These are phyloP conservation scores for Diaporthe aspalathi DNA, from an alignment of 2,329 filamentous ascomycete species.

Conservation along the genomic window DNA sequence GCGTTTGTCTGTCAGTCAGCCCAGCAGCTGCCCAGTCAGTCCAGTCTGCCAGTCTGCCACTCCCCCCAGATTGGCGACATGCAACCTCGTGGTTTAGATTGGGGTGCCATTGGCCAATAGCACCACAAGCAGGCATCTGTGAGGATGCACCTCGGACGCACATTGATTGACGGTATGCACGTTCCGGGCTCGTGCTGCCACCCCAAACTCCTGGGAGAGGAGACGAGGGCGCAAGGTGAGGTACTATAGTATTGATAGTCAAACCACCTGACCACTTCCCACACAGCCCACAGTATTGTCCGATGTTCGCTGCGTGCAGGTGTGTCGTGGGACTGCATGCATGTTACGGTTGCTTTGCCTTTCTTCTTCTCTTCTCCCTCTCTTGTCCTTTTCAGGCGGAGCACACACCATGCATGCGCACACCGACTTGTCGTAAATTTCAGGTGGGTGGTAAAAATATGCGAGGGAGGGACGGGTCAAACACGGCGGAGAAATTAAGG, in stretches of 20 bases:
- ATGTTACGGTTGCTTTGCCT: neutral
- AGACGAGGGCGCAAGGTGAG: too few species aligned
- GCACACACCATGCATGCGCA: slow-evolving; percentile 10
- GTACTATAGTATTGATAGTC: too few species aligned
- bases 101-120: slow-evolving; percentile 31
- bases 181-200: slow-evolving; percentile 22
- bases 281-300: too few species aligned
- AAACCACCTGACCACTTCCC: neutral
- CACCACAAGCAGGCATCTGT: neutral
- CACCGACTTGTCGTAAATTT: slow-evolving; percentile 8
- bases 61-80: slow-evolving; percentile 18
- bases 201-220: neutral
- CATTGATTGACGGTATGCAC: neutral
- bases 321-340: slow-evolving; percentile 4
- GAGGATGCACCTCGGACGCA: neutral
- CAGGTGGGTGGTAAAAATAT: neutral
- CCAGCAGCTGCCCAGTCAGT: too few species aligned
- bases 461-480: slow-evolving; percentile 7
- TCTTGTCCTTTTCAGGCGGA: slow-evolving; percentile 9
- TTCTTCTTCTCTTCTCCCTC: neutral
- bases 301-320: neutral
- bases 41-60: too few species aligned
- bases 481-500: neutral
- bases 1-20: too few species aligned
- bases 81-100: slow-evolving; percentile 31